Percentiles rank a stretch among this genome's conserved stretches.
Conservation (phyloP, 441 rosid species). For the Jatropha multifida region DNA sequence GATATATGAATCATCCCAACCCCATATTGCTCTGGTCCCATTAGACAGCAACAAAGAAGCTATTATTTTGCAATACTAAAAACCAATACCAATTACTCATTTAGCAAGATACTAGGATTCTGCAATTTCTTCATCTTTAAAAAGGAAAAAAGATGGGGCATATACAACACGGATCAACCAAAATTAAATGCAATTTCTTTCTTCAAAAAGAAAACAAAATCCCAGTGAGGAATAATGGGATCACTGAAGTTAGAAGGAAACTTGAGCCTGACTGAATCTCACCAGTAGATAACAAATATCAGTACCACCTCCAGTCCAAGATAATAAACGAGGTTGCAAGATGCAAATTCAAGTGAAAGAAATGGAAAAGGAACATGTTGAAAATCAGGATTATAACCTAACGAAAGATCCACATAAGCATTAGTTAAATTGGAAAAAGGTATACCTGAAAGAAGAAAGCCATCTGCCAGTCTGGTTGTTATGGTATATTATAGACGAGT, state of each 20-base stretch:
- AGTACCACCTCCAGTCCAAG: too few relatives aligned
- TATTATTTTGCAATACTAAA: too few relatives aligned
- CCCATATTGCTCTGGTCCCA: constrained; percentile 69
- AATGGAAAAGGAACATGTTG: too few relatives aligned
- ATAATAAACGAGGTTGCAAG: too few relatives aligned
- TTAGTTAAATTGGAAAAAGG: constrained; percentile 8
- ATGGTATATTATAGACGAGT: constrained; percentile 47
- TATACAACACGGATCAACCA: background rate
- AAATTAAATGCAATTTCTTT: too few relatives aligned
- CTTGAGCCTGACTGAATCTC: too few relatives aligned
- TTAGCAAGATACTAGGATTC: background rate
- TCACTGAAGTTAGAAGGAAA: background rate
- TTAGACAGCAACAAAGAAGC: background rate
- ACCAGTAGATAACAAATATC: too few relatives aligned
- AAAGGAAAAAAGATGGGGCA: background rate
- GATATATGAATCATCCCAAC: constrained; percentile 81
- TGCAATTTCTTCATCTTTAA: background rate
- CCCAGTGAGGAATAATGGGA: too few relatives aligned
- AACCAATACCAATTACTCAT: background rate
- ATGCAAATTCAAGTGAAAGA: too few relatives aligned
- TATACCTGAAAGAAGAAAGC: constrained; percentile 69
- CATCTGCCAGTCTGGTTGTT: constrained; percentile 64
- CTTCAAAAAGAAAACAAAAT: too few relatives aligned
- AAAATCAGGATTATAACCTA: too few relatives aligned
- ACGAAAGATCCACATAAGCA: background rate